A percentile compares a stretch with the other conserved stretches of the same genome.
Conservation (phyloP, 2,329 filamentous ascomycete species). For the Clonostachys chloroleuca region DNA sequence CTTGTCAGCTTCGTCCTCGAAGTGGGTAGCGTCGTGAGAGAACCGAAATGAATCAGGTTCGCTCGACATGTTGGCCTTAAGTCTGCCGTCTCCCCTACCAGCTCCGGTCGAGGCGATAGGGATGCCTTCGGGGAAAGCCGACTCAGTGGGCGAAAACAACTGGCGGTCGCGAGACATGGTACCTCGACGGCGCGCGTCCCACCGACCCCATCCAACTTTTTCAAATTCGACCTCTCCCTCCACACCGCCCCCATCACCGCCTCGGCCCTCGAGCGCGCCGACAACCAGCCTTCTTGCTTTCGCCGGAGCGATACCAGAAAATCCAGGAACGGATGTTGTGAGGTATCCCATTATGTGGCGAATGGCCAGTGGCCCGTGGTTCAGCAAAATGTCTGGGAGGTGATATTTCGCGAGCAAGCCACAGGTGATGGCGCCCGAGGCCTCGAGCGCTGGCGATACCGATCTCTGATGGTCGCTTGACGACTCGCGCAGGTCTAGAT, state of each 20-base stretch:
- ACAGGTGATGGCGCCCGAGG: constrained; percentile 78
- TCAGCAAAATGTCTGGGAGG: constrained; percentile 83
- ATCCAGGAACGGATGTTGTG: constrained; percentile 88
- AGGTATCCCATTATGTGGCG: constrained; percentile 93
- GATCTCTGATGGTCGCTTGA: constrained; percentile 38
- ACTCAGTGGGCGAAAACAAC: constrained; percentile 23
- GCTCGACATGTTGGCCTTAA: constrained; percentile 52
- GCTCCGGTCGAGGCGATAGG: constrained; percentile 54
- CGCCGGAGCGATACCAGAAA: constrained; percentile 80
- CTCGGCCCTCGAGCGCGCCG: constrained; percentile 81
- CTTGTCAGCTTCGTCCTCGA: constrained; percentile 85
- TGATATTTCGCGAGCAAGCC: constrained; percentile 83
- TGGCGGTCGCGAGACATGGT: constrained; percentile 46
- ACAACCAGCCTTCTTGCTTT: constrained; percentile 91
- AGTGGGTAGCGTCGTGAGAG: constrained; percentile 64
- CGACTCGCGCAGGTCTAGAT: constrained; percentile 76
- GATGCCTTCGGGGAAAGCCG: constrained; percentile 30
- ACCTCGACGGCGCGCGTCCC: constrained; percentile 78
- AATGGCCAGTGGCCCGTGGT: constrained; percentile 88
- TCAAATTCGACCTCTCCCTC: constrained; percentile 78
- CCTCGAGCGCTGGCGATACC: constrained; percentile 56
- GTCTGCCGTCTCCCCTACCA: constrained; percentile 37
- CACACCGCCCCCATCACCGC: constrained; percentile 55
- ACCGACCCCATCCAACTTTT: constrained; percentile 96
- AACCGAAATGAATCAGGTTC: constrained; percentile 70